These are phyloP conservation scores for Fusarium sacchari DNA, from an alignment of 2,329 filamentous ascomycete species.

Conservation along the genomic window DNA sequence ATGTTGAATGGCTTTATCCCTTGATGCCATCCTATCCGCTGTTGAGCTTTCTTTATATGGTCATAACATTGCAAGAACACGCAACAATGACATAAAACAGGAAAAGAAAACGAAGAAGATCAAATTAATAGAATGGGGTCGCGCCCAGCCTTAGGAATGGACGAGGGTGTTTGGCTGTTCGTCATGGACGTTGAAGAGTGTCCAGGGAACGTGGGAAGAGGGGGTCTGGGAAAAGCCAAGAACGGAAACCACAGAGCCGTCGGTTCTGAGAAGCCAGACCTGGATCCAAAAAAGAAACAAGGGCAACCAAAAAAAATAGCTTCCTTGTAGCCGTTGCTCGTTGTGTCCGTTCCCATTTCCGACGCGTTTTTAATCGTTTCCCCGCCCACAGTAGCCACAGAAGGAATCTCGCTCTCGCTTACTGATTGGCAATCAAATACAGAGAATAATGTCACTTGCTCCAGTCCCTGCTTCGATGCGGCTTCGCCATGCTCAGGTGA, in stretches of 20 bases:
- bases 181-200: neutral
- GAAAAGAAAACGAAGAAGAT: neutral
- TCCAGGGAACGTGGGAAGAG: neutral
- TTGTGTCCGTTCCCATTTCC: constrained; percentile 26
- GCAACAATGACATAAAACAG: constrained; percentile 5
- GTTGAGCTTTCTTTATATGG: constrained; percentile 41
- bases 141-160: neutral
- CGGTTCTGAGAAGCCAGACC: constrained; percentile 24
- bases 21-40: constrained; percentile 36
- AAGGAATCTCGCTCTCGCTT: constrained; percentile 8
- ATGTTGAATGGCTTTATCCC: constrained; percentile 49
- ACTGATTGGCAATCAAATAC: constrained; percentile 8
- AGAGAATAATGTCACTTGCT: constrained; percentile 11
- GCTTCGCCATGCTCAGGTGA: neutral
- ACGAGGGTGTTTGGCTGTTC: neutral
- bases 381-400: constrained; percentile 7
- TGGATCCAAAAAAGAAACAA: constrained; percentile 16
- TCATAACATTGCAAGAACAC: constrained; percentile 25
- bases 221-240: neutral
- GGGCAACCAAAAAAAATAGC: neutral
- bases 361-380: constrained; percentile 9
- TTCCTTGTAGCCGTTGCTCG: constrained; percentile 27
- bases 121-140: neutral
- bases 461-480: constrained; percentile 11
- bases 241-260: constrained; percentile 15